phyloP scores from a whole-genome alignment of 2,329 filamentous ascomycete species.

The Phoma sp. region DNA sequence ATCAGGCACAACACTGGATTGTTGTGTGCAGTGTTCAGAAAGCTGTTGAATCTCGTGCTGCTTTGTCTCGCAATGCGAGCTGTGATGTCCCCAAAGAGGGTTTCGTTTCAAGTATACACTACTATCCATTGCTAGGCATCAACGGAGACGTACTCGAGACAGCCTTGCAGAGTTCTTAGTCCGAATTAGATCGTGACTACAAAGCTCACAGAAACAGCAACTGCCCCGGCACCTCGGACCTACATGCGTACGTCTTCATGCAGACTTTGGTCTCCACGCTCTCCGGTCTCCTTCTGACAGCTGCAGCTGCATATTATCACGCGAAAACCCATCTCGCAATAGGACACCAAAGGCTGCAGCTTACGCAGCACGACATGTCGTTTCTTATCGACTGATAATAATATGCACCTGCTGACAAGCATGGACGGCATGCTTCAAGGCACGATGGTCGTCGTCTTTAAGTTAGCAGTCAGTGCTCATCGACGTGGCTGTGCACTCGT shows the following conservation, averaged over 20 bases:
- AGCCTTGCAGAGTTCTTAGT: background rate
- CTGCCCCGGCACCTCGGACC: slow-evolving; percentile 3
- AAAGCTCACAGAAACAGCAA: background rate
- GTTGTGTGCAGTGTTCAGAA: too few species aligned
- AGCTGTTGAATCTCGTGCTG: background rate
- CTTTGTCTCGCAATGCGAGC: background rate
- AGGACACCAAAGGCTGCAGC: background rate
- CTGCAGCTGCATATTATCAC: background rate
- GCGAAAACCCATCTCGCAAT: background rate
- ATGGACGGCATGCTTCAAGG: background rate
- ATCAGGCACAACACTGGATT: too few species aligned
- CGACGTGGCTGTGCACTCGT: slow-evolving; percentile 9
- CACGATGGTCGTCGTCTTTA: background rate
- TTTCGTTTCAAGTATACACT: background rate
- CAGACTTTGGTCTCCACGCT: background rate
- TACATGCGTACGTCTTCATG: slow-evolving; percentile 2
- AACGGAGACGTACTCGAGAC: background rate
- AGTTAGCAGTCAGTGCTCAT: slow-evolving; percentile 3
- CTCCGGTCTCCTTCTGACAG: background rate
- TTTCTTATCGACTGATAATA: background rate
- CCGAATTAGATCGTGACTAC: background rate
- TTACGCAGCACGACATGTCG: background rate
- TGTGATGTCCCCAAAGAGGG: background rate
- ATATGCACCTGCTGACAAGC: background rate
- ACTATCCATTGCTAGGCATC: background rate